A percentile compares a stretch with the other conserved stretches of the same genome.
Conservation (phyloP, 2,329 filamentous ascomycete species). For the Chalaropsis thielavioides region DNA sequence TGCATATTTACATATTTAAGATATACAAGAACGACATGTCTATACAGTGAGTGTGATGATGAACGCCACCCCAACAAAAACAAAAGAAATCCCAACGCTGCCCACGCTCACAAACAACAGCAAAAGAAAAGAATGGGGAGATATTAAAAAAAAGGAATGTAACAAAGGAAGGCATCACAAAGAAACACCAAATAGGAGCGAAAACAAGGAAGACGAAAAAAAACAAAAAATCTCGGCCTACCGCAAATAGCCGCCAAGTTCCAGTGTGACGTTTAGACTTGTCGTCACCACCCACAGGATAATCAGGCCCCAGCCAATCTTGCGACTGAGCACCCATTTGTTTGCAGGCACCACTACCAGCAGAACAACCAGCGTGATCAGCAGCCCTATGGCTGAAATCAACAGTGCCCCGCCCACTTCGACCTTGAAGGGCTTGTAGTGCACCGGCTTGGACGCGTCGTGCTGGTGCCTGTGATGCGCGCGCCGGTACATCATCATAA, state of each 20-base stretch:
- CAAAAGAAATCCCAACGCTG: neutral
- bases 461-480: slow-evolving; percentile 55
- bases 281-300: slow-evolving; percentile 70
- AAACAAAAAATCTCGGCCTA: slow-evolving; percentile 24
- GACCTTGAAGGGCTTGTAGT: slow-evolving; percentile 67
- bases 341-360: slow-evolving; percentile 72
- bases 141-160: neutral
- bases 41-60: no score
- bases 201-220: neutral
- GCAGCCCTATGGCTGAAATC: slow-evolving; percentile 68
- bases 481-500: slow-evolving; percentile 67
- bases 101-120: neutral
- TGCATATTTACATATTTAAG: no score
- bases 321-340: slow-evolving; percentile 69
- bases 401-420: slow-evolving; percentile 73
- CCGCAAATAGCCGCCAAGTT: slow-evolving; percentile 41
- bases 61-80: neutral
- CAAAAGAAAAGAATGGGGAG: neutral
- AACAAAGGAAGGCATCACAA: neutral
- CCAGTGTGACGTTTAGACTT: slow-evolving; percentile 63
- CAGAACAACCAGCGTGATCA: slow-evolving; percentile 65
- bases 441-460: slow-evolving; percentile 42
- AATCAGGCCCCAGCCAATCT: slow-evolving; percentile 70
- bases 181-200: neutral
- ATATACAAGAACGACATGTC: neutral